These are phyloP conservation scores for Phoenix roebelenii DNA, from an alignment of 176 grass and related monocot genomes.

Conservation along the genomic window DNA sequence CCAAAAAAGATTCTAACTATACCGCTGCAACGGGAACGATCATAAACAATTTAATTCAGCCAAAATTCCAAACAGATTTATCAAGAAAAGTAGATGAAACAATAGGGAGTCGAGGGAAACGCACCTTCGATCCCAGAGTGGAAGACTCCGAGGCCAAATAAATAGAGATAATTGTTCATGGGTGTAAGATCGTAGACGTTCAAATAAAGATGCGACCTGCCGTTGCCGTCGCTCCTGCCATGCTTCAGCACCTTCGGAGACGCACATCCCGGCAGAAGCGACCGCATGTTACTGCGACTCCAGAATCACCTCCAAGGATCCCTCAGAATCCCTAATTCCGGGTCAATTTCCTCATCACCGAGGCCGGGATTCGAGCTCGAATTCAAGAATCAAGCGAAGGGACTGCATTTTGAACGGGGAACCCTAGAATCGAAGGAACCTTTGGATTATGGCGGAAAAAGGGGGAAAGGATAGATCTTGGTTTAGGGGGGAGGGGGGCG, in stretches of 20 bases:
- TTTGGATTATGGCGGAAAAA: too few species aligned
- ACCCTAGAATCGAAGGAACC: neutral
- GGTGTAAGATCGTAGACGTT: conserved; percentile 72
- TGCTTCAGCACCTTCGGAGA: neutral
- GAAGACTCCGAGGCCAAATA: conserved; percentile 65
- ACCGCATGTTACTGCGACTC: neutral
- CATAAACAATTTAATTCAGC: neutral
- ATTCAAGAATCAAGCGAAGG: neutral
- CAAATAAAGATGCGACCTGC: conserved; percentile 42
- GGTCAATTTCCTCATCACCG: conserved; percentile 13
- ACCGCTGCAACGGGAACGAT: neutral
- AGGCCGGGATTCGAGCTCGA: conserved; percentile 2
- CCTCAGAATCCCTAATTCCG: conserved; percentile 7
- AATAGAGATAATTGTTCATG: conserved; percentile 66
- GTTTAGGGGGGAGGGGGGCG: too few species aligned
- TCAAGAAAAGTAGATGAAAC: neutral
- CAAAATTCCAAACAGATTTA: too few species aligned
- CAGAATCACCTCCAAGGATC: neutral
- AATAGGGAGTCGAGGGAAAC: neutral
- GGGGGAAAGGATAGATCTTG: too few species aligned
- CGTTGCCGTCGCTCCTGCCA: conserved; percentile 2
- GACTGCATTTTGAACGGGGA: neutral
- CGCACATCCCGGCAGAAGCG: neutral
- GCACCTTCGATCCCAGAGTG: conserved; percentile 80
- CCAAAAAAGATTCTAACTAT: too few species aligned